Evolutionary conservation across 352 stramenopile species (phyloP), one percentile per base, ranked within the genome.

Genomic region (Phytophthora pseudosyringae): DNA sequence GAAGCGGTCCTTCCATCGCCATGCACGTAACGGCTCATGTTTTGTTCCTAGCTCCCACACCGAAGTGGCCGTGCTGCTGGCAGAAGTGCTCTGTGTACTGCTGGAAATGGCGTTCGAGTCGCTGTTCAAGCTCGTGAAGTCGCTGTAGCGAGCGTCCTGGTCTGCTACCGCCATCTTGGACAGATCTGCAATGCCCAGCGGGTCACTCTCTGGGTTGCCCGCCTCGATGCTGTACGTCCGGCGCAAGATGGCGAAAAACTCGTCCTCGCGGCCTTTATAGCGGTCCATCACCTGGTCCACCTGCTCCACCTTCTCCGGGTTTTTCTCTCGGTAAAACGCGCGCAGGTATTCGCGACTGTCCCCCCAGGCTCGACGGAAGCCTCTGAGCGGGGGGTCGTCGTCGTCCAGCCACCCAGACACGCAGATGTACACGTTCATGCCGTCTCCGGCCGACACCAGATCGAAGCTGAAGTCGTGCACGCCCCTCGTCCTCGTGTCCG

Each of bases 371-470:
- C 83, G 78, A 32, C 84, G 83, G 31, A 94, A 94, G 2, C 84
- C 81, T n/a, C 67, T 60, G 1, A 18, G 59, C 0, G 75, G 66
- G 3, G 82, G 79, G 15, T 93, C 83, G 12, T 95, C 83, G 29
- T 94, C 76, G 44, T 95, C 88, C 15, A 95, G 65, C 88, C 88
- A 95, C 0, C 88, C 88, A 5, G 84, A 90, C 16, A 95, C 62
- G 58, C 88, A 95, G 59, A 95, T 90, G 73, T 95, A 95, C 29
- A 95, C 88, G 43, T 93, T 93, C 88, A 95, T 94, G 21, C 88
- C 82, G 38, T 93, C 83, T 35, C 88, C 88, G 0, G 86, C 73
- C 10, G 88, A 89, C 9, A 95, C 69, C 18, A 95, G 71, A 58
- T 95, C 86, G 52, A 95, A 95, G 38, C 76, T 71, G 55, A 95